Evolutionary conservation across 331 rosid species (phyloP), one percentile per base, ranked within the genome.

Genomic region (Stylosanthes scabra): DNA sequence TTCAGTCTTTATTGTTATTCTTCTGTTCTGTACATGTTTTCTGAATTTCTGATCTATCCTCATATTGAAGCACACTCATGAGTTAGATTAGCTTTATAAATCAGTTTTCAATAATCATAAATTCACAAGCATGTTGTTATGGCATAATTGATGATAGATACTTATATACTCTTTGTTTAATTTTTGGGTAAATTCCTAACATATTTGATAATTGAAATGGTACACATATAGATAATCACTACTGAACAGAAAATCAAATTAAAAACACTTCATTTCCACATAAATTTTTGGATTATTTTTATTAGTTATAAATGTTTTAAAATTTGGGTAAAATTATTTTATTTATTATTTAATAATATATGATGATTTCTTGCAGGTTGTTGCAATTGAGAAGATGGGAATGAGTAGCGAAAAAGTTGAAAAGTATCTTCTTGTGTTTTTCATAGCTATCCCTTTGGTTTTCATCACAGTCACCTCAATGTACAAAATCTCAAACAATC

Each of bases 391-490:
- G 2, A 46, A 52, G 29, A 55, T 49, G 14, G 66, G 80, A 46
- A 9, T 63, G 62, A 34, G 6, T 13, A 47, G 34, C 8, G 71
- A 55, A 56, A 78, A 73, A 71, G n/a, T 83, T 64, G 51, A 20
- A 78, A 72, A 74, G 72, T 60, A 63, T 2, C 63, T 81, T n/a
- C 63, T 74, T 71, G 45, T 78, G 52, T 14, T 58, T 12, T 27
- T 83, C 50, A 51, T 82, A 20, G 74, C 75, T 63, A 55, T 83
- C 9, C 74, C 84, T 9, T 14, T 86, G 39, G 34, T 88, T n/a
- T 71, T 81, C 45, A 57, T 60, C 45, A 57, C 58, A 1, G 49
- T 75, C 6, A 52, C 74, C 14, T 57, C 74, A 46, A 42, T 77
- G 68, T 59, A 71, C 61, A 69, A 65, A 47, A 74, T 42, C 52